Percentiles rank a stretch among this genome's conserved stretches.
phyloP scores from a whole-genome alignment of 108 stramenopile genomes.

The Nitzschia sp. region DNA sequence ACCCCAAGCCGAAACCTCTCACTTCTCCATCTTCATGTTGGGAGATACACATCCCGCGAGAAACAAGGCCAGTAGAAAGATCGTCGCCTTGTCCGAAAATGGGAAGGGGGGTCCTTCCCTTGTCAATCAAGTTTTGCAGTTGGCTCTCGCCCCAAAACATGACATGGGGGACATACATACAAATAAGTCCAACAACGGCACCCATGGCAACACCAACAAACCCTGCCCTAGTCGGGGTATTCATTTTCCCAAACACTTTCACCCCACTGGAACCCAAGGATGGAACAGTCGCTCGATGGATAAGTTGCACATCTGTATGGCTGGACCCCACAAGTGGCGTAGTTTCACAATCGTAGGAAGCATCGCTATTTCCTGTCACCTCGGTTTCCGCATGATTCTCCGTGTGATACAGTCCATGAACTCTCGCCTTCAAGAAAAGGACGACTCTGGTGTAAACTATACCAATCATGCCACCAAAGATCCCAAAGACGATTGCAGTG shows the following conservation, averaged over 20 bases:
- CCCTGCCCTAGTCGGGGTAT: conserved; percentile 45
- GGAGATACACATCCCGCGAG: conserved; percentile 49
- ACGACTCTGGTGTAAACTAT: conserved; percentile 37
- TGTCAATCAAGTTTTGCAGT: conserved; percentile 64
- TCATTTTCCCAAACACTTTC: conserved; percentile 14
- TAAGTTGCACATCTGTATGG: no score
- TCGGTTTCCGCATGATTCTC: not conserved
- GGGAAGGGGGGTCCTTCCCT: conserved; percentile 60
- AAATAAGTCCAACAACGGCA: conserved; percentile 40
- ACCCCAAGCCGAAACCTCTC: conserved; percentile 41
- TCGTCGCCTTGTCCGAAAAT: conserved; percentile 52
- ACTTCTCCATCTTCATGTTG: conserved; percentile 29
- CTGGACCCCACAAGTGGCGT: not conserved
- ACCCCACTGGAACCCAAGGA: not conserved
- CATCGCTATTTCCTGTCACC: not conserved
- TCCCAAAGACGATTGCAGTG: conserved; percentile 53
- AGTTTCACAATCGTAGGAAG: not conserved
- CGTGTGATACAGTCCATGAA: conserved; percentile 17
- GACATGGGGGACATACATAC: conserved; percentile 55
- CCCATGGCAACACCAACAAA: conserved; percentile 47
- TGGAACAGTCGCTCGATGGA: not conserved
- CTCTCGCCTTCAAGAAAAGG: conserved; percentile 29
- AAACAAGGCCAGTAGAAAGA: conserved; percentile 40
- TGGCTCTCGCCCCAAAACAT: conserved; percentile 73
- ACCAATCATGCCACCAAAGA: conserved; percentile 51